Evolutionary conservation across 2,329 filamentous ascomycete genomes (phyloP).

Genomic region (Talaromyces sp.): DNA sequence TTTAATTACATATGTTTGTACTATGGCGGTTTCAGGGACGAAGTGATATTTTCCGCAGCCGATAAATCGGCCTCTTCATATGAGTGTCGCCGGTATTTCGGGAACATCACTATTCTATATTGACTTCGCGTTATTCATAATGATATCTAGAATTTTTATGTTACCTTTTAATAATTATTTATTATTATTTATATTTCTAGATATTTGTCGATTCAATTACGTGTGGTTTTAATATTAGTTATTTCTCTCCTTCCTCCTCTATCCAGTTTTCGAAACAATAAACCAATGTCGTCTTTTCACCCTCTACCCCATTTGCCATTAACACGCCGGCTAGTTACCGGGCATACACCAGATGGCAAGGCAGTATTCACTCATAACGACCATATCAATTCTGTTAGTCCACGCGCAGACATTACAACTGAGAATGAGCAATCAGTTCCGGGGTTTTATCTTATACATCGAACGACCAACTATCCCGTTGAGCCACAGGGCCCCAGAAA

Average conservation of each 20-base stretch:
- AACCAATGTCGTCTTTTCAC: neutral
- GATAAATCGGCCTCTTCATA: neutral
- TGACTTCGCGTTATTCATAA: neutral
- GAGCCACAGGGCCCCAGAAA: neutral
- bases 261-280: neutral
- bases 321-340: neutral
- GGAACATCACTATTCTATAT: neutral
- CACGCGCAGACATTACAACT: neutral
- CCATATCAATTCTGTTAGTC: neutral
- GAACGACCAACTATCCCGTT: conserved; percentile 1
- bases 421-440: neutral
- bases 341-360: neutral
- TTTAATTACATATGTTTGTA: neutral
- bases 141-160: neutral
- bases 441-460: neutral
- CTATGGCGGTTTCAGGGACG: neutral
- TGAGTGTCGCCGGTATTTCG: neutral
- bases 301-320: neutral
- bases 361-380: neutral
- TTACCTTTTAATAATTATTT: neutral
- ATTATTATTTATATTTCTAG: neutral
- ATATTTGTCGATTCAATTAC: neutral
- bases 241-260: neutral
- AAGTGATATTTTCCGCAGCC: neutral
- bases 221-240: neutral